These are phyloP conservation scores for Aureobasidium sp. DNA, from an alignment of 2,329 filamentous ascomycete species.

Conservation along the genomic window DNA sequence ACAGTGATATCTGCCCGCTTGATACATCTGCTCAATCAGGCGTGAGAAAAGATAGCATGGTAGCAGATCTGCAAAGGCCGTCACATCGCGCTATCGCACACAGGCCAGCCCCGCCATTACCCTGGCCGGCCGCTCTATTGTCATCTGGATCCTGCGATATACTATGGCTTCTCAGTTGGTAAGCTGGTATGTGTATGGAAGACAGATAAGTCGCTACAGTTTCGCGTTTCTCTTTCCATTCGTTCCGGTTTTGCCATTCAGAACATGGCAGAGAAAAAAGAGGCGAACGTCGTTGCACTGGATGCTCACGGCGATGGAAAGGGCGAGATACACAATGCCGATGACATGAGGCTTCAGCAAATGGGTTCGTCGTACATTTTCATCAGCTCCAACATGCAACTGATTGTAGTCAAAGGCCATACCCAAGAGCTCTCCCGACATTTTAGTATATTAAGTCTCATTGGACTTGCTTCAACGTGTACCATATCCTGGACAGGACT, in stretches of 20 bases:
- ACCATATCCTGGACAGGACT: slow-evolving; percentile 15
- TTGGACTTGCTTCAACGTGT: slow-evolving; percentile 11
- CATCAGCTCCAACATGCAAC: not conserved
- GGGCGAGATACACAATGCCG: not conserved
- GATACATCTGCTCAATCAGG: not conserved
- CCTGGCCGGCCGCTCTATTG: not conserved
- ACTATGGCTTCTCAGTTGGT: not conserved
- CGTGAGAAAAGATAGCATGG: not conserved
- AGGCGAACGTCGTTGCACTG: not conserved
- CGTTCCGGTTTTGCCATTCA: not conserved
- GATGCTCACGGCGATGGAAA: not conserved
- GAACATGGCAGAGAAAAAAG: not conserved
- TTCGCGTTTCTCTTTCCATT: not conserved
- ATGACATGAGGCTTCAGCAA: not conserved
- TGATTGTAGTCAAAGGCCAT: not conserved
- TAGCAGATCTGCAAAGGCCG: not conserved
- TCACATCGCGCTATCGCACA: not conserved
- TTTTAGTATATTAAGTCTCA: slow-evolving; percentile 1
- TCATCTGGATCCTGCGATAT: not conserved
- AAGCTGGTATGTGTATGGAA: too few relatives aligned
- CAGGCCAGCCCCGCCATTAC: not conserved
- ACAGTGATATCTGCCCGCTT: not conserved
- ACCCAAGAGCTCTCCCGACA: slow-evolving; percentile 4
- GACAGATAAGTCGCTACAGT: not conserved
- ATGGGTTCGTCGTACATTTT: not conserved